Base-by-base conservation (phyloP, 306 rosid genomes). In the Prunus mume region DNA sequence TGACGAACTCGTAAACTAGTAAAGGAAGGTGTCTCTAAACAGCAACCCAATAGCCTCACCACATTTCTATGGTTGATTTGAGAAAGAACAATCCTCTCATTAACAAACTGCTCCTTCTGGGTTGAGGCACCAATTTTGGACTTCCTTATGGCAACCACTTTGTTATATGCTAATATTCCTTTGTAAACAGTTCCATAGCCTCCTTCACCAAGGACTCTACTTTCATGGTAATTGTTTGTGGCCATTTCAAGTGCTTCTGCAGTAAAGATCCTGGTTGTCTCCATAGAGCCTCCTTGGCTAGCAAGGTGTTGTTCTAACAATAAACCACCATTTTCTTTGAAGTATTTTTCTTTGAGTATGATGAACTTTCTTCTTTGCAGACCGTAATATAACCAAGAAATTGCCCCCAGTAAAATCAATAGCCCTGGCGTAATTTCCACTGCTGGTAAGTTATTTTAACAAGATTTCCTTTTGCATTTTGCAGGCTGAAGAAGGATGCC, bases 91-190 rank as follows among this genome's bases (percentile, higher is more conserved):
- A 30, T 30, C 34, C 4, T 4, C 34, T 30, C 34, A 4, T 30
- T 30, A 30, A 30, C 34, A 30, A 30, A 30, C 5, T 30, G 5
- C 1, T 30, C 34, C 5, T 4, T 30, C 5, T 79, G 83, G 45
- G 58, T 28, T 19, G 67, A 32, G 0, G 55, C 69, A 1, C 69
- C 55, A 15, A 57, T 4, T 22, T 79, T 79, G 9, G 78, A 60
- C 27, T 66, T 79, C 61, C 73, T 79, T 34, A 79, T 67, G 4
- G 83, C 83, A 8, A 73, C 83, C 2, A 50, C 12, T 8, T 34
- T 64, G 2, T 8, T 32, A 28, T 30, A 1, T 30, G 34, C 0
- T 30, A 30, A 4, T 30, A 30, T 30, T 4, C 34, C 34, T 30
- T 0, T 30, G 34, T 30, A 30, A 30, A 30, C 34, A 3, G 34